Percentiles rank a stretch among this genome's conserved stretches.
Conservation (phyloP, 2,329 filamentous ascomycete species). For the Diaporthe australafricana region DNA sequence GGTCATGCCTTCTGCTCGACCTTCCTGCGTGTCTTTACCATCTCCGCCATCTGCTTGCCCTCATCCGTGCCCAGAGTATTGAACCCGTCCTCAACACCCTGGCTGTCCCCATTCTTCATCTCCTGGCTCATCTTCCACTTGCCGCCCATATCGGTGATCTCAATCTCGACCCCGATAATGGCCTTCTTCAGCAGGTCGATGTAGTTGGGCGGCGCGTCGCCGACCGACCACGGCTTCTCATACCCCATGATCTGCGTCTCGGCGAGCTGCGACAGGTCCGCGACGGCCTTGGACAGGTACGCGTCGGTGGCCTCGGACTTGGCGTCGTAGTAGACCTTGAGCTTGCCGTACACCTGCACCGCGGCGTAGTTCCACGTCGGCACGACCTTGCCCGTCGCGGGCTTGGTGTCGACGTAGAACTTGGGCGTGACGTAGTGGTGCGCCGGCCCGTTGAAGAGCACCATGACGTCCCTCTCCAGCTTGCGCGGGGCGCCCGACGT, state of each 20-base stretch:
- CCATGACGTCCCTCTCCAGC: slow-evolving; percentile 66
- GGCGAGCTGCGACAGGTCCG: slow-evolving; percentile 58
- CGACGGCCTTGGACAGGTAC: slow-evolving; percentile 64
- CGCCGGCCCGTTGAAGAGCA: slow-evolving; percentile 69
- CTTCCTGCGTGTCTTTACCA: slow-evolving; percentile 42
- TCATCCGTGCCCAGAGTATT: slow-evolving; percentile 47
- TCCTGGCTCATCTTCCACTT: slow-evolving; percentile 79
- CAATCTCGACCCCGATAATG: slow-evolving; percentile 72
- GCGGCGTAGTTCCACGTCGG: slow-evolving; percentile 79
- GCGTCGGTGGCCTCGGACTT: slow-evolving; percentile 54
- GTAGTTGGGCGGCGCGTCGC: slow-evolving; percentile 67
- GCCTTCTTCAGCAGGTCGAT: slow-evolving; percentile 67
- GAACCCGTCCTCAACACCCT: slow-evolving; percentile 70
- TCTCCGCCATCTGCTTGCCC: slow-evolving; percentile 45
- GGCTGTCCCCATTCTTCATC: slow-evolving; percentile 60
- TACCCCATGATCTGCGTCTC: slow-evolving; percentile 70
- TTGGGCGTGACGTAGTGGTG: slow-evolving; percentile 77
- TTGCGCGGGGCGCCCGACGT: not conserved
- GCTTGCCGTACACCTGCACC: slow-evolving; percentile 71
- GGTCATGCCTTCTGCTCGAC: not conserved
- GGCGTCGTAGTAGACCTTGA: slow-evolving; percentile 64
- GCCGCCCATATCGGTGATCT: slow-evolving; percentile 65
- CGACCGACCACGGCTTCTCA: slow-evolving; percentile 65
- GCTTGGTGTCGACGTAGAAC: slow-evolving; percentile 76
- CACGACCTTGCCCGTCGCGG: slow-evolving; percentile 72